Conservation (phyloP, 352 stramenopile species). For the Phytopythium delawarense region DNA sequence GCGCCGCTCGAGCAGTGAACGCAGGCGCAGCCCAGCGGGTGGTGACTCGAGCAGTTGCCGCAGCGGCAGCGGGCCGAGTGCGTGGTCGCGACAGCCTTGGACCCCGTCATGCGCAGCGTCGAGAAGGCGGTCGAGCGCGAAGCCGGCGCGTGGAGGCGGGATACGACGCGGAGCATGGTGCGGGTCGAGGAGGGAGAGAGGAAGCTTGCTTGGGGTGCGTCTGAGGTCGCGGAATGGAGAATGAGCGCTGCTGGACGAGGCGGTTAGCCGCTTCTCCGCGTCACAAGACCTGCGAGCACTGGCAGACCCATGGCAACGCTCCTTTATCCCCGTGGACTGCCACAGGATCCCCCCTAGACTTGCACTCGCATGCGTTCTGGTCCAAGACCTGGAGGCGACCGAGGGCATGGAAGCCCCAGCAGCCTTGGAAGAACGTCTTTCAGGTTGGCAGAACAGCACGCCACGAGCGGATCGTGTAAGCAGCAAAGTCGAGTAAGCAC, state of each 20-base stretch:
- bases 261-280: too few relatives aligned
- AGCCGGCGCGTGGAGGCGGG: constrained; percentile 9
- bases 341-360: too few relatives aligned
- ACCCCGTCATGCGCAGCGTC: constrained; percentile 11
- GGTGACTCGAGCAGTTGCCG: constrained; percentile 25
- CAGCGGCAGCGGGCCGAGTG: constrained; percentile 17
- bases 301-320: too few relatives aligned
- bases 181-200: neutral
- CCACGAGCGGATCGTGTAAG: neutral
- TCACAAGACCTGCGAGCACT: too few relatives aligned
- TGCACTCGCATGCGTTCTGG: too few relatives aligned
- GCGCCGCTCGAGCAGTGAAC: constrained; percentile 10
- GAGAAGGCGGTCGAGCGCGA: constrained; percentile 4
- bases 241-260: neutral
- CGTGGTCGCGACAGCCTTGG: neutral
- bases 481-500: neutral
- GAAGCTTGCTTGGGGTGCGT: neutral
- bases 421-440: too few relatives aligned
- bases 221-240: neutral
- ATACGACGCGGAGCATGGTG: constrained; percentile 18
- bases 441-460: too few relatives aligned
- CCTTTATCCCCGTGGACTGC: too few relatives aligned
- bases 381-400: too few relatives aligned
- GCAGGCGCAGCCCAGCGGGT: constrained; percentile 14
- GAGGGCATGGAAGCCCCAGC: too few relatives aligned